Evolutionary conservation across 2,329 filamentous ascomycete species (phyloP).

Genomic region (Penicillium sp.): DNA sequence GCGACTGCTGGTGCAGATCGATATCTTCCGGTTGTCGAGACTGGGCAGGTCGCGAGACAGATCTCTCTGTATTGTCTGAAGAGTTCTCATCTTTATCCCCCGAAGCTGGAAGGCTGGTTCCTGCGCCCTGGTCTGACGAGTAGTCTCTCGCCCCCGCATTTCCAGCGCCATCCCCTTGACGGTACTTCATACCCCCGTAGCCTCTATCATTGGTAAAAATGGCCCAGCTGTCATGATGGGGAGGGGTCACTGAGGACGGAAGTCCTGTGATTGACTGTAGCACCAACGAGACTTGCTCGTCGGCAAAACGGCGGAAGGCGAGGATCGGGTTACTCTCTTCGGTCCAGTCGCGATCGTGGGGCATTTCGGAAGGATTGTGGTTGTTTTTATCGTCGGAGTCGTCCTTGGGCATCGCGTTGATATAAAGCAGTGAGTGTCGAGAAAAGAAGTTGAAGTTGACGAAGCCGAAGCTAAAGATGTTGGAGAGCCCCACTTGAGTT

Average conservation of each 20-base stretch:
- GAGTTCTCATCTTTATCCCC: slow-evolving; percentile 4
- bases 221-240: slow-evolving; percentile 33
- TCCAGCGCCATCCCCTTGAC: slow-evolving; percentile 14
- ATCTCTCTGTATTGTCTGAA: neutral
- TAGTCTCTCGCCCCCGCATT: slow-evolving; percentile 7
- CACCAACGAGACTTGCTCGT: slow-evolving; percentile 54
- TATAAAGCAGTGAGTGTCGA: neutral
- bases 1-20: slow-evolving; percentile 22
- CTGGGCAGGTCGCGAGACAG: neutral
- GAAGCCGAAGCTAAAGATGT: slow-evolving; percentile 26
- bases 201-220: slow-evolving; percentile 33
- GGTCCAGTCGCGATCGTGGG: slow-evolving; percentile 24
- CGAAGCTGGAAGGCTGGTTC: slow-evolving; percentile 6
- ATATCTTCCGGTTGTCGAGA: slow-evolving; percentile 20
- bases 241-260: slow-evolving; percentile 34
- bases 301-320: slow-evolving; percentile 57
- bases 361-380: slow-evolving; percentile 13
- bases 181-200: slow-evolving; percentile 21
- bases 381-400: slow-evolving; percentile 24
- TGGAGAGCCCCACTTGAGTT: slow-evolving; percentile 31
- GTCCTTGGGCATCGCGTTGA: slow-evolving; percentile 10
- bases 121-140: slow-evolving; percentile 7
- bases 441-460: slow-evolving; percentile 8
- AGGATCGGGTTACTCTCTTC: slow-evolving; percentile 53
- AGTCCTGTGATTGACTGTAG: slow-evolving; percentile 51